phyloP scores from a whole-genome alignment of 2,329 filamentous ascomycete species.

The Ascochyta clinopodiicola region DNA sequence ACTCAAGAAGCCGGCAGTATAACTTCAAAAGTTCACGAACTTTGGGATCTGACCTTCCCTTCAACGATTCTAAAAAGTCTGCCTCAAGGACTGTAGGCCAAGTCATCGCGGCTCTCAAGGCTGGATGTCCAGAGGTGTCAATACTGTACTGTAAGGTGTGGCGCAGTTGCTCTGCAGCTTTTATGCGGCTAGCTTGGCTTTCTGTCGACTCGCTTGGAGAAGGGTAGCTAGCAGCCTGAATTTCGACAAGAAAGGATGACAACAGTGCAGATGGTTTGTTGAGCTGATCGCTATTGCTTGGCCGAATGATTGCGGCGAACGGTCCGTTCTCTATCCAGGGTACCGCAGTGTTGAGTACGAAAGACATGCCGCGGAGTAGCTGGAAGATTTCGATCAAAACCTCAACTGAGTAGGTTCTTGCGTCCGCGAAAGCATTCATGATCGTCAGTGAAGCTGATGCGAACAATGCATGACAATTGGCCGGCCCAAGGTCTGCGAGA shows the following conservation, averaged over 20 bases:
- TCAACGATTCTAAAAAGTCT: constrained; percentile 28
- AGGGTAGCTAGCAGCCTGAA: constrained; percentile 20
- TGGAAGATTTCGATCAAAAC: constrained; percentile 37
- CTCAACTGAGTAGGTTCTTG: constrained; percentile 25
- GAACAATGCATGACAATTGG: constrained; percentile 41
- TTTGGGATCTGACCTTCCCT: constrained; percentile 17
- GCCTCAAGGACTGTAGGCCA: constrained; percentile 32
- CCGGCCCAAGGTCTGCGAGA: constrained; percentile 28
- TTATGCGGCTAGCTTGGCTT: constrained; percentile 7
- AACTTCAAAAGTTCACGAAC: constrained; percentile 23
- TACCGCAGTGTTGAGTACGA: constrained; percentile 26
- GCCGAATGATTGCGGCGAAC: constrained; percentile 28
- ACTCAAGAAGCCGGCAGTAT: constrained; percentile 32
- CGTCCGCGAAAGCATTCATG: constrained; percentile 36
- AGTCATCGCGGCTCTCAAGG: constrained; percentile 26
- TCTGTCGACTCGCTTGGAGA: constrained; percentile 14
- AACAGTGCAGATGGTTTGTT: constrained; percentile 27
- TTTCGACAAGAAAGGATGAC: constrained; percentile 30
- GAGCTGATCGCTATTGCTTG: constrained; percentile 6
- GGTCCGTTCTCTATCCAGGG: constrained; percentile 30
- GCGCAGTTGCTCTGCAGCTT: constrained; percentile 25
- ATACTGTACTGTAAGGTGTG: constrained; percentile 27
- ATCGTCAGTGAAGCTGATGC: constrained; percentile 31
- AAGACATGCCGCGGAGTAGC: constrained; percentile 37
- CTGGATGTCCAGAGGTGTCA: constrained; percentile 29